phyloP scores from a whole-genome alignment of 2,329 filamentous ascomycete species.

The Cladosporium sp. region DNA sequence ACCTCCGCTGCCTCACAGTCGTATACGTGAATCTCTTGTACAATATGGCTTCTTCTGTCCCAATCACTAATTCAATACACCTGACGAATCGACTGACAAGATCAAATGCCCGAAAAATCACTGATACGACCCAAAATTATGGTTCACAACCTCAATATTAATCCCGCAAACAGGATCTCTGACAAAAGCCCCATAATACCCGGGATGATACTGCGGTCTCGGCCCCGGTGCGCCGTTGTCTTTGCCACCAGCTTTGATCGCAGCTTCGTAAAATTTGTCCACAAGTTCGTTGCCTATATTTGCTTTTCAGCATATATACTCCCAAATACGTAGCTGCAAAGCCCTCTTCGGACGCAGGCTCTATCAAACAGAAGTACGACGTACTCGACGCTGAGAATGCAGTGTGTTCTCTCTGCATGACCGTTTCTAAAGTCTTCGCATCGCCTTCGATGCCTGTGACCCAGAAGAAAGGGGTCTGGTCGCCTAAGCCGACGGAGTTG shows the following conservation, averaged over 20 bases:
- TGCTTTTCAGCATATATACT: not conserved
- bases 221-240: constrained; percentile 16
- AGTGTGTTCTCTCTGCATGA: constrained; percentile 12
- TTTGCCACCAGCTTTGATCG: constrained; percentile 13
- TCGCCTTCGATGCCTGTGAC: constrained; percentile 5
- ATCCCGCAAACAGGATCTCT: constrained; percentile 14
- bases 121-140: not conserved
- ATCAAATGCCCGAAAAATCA: no score
- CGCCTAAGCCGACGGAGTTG: constrained; percentile 12
- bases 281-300: constrained; percentile 8
- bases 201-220: constrained; percentile 12
- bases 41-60: no score
- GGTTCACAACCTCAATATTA: constrained; percentile 13
- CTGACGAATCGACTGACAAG: no score
- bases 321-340: no score
- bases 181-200: constrained; percentile 16
- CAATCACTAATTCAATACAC: no score
- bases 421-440: not conserved
- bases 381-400: constrained; percentile 10
- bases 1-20: no score
- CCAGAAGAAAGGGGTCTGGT: constrained; percentile 15
- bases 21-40: no score
- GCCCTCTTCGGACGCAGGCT: not conserved
- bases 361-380: not conserved
- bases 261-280: constrained; percentile 12